Evolutionary conservation across 169 alveolate genomes (phyloP), one percentile per base, ranked within the genome.

Genomic region (Pseudocohnilembus persalinus): DNA sequence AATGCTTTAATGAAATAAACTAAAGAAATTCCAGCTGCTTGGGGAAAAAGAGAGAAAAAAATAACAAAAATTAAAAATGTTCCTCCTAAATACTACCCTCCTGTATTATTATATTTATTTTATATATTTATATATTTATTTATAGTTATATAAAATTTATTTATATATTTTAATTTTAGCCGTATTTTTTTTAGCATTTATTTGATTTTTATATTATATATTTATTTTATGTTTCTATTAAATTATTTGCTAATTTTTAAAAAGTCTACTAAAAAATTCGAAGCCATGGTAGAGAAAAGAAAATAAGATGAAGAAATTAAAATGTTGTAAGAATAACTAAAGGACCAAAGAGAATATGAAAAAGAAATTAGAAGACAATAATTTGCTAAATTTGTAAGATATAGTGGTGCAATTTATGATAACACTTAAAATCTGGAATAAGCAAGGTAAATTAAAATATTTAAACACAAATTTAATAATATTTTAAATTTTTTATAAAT

Each of bases 341-440:
- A 30, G 34, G 1, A 79, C 24, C 31, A 33, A 49, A 79, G 84
- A 79, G 84, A 79, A 64, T 16, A 49, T n/a, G 84, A 79, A 16
- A 79, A 79, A 29, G 31, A 79, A 35, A 29, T 29, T 29, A 79
- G 84, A 79, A 79, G 84, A 79, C 28, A 79, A 72, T 34, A 79
- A 72, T 79, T 79, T 31, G 84, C 84, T 0, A 73, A 63, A 64
- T 79, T 79, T 64, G 84, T 79, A 20, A 79, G 73, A 0, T 28
- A 63, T 29, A 34, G 84, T 25, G 68, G 68, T 11, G 68, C 68
- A 11, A 49, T 49, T 20, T 49, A 49, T 79, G 31, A 35, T 0
- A 79, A 79, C 49, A 73, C 73, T 79, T 34, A 79, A n/a, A 34
- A 63, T 29, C 64, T 73, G 16, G 77, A 79, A 79, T 34, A 79